Base-by-base conservation (phyloP, 352 stramenopile species). In the Globisporangium parvum region DNA sequence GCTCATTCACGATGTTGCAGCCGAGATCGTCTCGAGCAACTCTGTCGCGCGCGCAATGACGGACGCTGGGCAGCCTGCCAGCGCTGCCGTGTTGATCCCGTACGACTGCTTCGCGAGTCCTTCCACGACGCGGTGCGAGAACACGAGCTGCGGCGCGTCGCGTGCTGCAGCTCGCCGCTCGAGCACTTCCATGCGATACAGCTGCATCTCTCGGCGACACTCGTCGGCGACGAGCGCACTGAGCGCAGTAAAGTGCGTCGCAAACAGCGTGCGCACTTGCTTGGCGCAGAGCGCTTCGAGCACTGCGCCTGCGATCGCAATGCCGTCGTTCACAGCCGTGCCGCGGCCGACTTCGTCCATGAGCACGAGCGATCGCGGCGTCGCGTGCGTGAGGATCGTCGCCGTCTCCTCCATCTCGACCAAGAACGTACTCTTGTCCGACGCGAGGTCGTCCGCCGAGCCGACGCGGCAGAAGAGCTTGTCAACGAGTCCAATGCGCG, bases 351-450 rank as follows among this genome's bases (percentile, higher is more conserved):
- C 75, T 71, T 96, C 87, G 46, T 96, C 87, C 73, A 96, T 89
- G 23, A 96, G 53, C n/a, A 96, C 83, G 6, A 96, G 63, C n/a
- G 75, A 89, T 0, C 71, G 70, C n/a, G 63, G 58, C 14, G 83
- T 94, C 5, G 87, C 83, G 24, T 89, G 76, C 9, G 64, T 79
- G 8, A 95, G 55, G 48, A 95, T 85, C 39, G 77, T 85, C 23
- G 83, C 70, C 0, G 84, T 92, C 63, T 96, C 87, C 61, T 91
- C 65, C 85, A 96, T 95, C 61, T 96, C 87, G 9, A 93, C 75
- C 69, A 95, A 77, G 51, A 96, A 95, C 2, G 87, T 96, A 46
- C 83, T 94, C 41, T 76, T 80, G 59, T 91, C 83, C 0, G 76
- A 75, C 10, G 79, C 79, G 23, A 95, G 54, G 47, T 95, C 83